Base-by-base conservation (phyloP, 2,329 filamentous ascomycete species). In the Sarocladium oryzae region DNA sequence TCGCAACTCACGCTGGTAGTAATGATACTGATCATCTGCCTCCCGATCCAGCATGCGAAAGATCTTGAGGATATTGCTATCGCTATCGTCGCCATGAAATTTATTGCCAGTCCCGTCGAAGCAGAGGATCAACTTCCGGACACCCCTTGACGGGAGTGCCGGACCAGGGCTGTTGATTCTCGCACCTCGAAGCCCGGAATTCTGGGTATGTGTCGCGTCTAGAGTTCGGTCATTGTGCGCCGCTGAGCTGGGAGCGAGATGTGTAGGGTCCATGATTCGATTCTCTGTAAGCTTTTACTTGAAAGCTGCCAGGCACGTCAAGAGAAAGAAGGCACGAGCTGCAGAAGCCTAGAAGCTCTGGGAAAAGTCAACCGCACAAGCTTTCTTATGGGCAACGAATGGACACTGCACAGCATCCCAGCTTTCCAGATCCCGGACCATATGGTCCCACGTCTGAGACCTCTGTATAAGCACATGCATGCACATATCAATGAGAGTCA, bases 31-130 rank as follows among this genome's bases (percentile, higher is more conserved):
- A 52, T 82, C 76, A 20, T 72, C 70, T 0, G 80, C 78, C 6
- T 77, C 78, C 4, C 84, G 75, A 57, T 88, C 83, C 1, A 88
- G 68, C 75, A 86, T 85, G 33, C 82, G 76, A 56, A 84, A 87
- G 10, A 88, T 85, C 60, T 87, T 87, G 54, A 88, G 67, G 57
- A 88, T 82, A 51, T 83, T 83, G 61, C 77, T 82, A 57, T 84
- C 80, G 37, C 76, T 81, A 11, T 82, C 79, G 49, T 83, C 78
- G 9, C 81, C 80, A 38, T 78, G 74, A 54, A 84, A 84, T 55
- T 82, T 82, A 58, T 84, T 84, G 0, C 80, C 81, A 0, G 81
- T 84, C 4, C 81, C 81, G 49, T 84, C 81, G 51, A 84, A 84
- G 58, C 81, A 84, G 1, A 84, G 66, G 9, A 84, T 71, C 13